phyloP scores from a whole-genome alignment of 1,139 yeast genomes.

The Lodderomyces pseudojiufengensis region DNA sequence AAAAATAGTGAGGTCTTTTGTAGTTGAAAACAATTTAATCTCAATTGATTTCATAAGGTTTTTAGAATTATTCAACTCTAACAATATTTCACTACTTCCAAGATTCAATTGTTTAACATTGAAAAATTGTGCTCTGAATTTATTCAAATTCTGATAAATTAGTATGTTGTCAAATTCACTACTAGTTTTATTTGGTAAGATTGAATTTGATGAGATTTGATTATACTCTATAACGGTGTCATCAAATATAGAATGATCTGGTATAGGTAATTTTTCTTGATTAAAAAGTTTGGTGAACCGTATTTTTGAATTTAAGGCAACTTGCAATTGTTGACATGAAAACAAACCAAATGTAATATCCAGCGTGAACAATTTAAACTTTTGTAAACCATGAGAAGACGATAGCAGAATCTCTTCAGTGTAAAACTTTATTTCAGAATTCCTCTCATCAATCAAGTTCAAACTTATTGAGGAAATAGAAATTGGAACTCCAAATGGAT shows the following conservation, averaged over 20 bases:
- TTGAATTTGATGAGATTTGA: not conserved
- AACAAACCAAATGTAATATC: constrained; percentile 25
- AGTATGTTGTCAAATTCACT: constrained; percentile 4
- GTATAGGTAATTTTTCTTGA: constrained; percentile 3
- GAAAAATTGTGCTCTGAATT: constrained; percentile 22
- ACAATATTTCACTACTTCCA: constrained; percentile 20
- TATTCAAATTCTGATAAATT: constrained; percentile 16
- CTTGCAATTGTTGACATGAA: constrained; percentile 18
- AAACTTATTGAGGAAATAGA: constrained; percentile 20
- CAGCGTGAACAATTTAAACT: constrained; percentile 20
- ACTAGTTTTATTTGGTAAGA: not conserved
- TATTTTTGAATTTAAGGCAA: constrained; percentile 22
- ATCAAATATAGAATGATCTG: constrained; percentile 9
- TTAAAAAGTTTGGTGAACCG: constrained; percentile 13
- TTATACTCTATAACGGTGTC: constrained; percentile 12
- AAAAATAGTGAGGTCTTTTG: constrained; percentile 17
- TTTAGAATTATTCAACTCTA: constrained; percentile 21
- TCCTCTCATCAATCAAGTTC: constrained; percentile 17
- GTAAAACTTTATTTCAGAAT: constrained; percentile 8
- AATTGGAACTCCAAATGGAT: constrained; percentile 26
- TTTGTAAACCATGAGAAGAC: constrained; percentile 13
- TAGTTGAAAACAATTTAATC: constrained; percentile 15
- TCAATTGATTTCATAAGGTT: constrained; percentile 14
- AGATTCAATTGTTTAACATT: constrained; percentile 18
- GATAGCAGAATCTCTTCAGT: constrained; percentile 8